Evolutionary conservation across 495 filamentous ascomycete genomes (phyloP).

Genomic region (Lindgomyces ingoldianus): DNA sequence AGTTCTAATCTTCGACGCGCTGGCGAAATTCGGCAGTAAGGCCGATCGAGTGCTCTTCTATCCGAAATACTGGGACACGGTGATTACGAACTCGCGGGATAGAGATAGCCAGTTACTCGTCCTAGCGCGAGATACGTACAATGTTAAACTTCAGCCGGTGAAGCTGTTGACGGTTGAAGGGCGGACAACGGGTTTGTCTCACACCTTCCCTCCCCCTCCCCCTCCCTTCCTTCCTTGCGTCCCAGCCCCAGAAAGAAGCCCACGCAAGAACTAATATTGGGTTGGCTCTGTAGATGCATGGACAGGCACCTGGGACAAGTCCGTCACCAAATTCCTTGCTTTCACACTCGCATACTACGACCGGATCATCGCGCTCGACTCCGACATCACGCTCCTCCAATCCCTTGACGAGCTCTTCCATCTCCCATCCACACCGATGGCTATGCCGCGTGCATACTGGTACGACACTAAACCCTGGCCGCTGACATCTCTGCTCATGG

Average conservation of each 20-base stretch:
- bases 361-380: constrained; percentile 45
- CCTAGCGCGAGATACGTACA: constrained; percentile 40
- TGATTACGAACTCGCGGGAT: constrained; percentile 21
- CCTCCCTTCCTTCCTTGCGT: constrained; percentile 15
- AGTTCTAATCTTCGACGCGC: constrained; percentile 43
- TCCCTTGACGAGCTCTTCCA: constrained; percentile 47
- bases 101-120: constrained; percentile 40
- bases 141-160: constrained; percentile 41
- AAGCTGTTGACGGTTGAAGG: constrained; percentile 39
- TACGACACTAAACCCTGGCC: constrained; percentile 31
- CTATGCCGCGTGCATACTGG: constrained; percentile 47
- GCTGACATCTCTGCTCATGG: constrained; percentile 42
- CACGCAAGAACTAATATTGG: not conserved
- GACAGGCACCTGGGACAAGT: constrained; percentile 40
- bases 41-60: constrained; percentile 44
- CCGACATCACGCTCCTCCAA: constrained; percentile 42
- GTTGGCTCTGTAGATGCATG: constrained; percentile 25
- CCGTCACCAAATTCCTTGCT: constrained; percentile 45
- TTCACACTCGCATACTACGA: constrained; percentile 43
- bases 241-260: not conserved
- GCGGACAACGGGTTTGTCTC: constrained; percentile 26
- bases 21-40: constrained; percentile 41
- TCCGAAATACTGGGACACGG: constrained; percentile 42
- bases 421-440: constrained; percentile 42
- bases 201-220: not conserved